Conservation (phyloP, 1,284 basidiomycete genomes). For the Moesziomyces parantarcticus region DNA sequence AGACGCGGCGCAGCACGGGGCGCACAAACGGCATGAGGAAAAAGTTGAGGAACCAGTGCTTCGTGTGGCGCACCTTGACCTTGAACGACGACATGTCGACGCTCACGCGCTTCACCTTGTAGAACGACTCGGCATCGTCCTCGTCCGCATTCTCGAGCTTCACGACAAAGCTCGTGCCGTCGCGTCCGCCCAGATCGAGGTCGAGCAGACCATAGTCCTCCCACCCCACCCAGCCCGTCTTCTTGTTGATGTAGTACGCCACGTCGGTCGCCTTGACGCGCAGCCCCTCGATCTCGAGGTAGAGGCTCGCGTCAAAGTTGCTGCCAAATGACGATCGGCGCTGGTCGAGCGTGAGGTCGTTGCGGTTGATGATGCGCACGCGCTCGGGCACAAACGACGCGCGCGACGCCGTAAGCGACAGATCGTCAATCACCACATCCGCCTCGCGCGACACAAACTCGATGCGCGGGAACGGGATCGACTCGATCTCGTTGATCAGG, state of each 20-base stretch:
- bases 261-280: conserved; percentile 70
- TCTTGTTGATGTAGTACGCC: conserved; percentile 70
- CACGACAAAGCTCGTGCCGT: conserved; percentile 70
- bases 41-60: conserved; percentile 63
- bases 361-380: conserved; percentile 69
- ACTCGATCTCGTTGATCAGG: conserved; percentile 69
- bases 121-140: conserved; percentile 70
- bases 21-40: conserved; percentile 62
- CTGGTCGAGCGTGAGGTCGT: conserved; percentile 70
- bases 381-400: conserved; percentile 70
- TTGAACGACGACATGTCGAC: conserved; percentile 68
- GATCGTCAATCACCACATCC: conserved; percentile 70
- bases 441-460: conserved; percentile 70
- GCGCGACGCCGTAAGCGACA: conserved; percentile 67
- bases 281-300: conserved; percentile 69
- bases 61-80: conserved; percentile 56
- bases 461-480: conserved; percentile 70
- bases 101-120: conserved; percentile 70
- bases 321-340: conserved; percentile 69
- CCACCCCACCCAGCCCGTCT: conserved; percentile 67
- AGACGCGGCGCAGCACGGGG: conserved; percentile 45
- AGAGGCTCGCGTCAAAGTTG: conserved; percentile 69
- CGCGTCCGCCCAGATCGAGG: conserved; percentile 68
- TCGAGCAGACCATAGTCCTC: conserved; percentile 70
- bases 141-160: conserved; percentile 70